Conservation (phyloP, 768 basidiomycete species). For the Kwoniella mangroviensis region DNA sequence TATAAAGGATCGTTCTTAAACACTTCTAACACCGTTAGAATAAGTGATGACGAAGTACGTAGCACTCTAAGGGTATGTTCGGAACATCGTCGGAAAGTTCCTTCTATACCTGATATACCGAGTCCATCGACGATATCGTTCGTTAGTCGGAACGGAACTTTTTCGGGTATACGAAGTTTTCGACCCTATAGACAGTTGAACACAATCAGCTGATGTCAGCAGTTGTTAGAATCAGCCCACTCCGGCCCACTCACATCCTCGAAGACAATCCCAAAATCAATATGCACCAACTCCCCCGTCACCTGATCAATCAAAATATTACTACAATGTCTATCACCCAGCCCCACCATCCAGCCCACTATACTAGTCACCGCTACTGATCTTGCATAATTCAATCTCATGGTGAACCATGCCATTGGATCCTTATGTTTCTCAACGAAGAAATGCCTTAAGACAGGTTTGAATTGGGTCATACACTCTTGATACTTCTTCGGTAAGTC, state of each 20-base stretch:
- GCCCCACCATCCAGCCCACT: constrained; percentile 86
- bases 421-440: constrained; percentile 88
- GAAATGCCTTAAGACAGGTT: constrained; percentile 90
- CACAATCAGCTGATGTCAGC: neutral
- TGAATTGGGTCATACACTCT: constrained; percentile 62
- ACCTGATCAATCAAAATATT: constrained; percentile 87
- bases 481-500: constrained; percentile 54
- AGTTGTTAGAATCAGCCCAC: neutral
- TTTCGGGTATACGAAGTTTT: constrained; percentile 75
- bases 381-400: constrained; percentile 84
- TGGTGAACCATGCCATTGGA: constrained; percentile 89
- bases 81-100: constrained; percentile 91
- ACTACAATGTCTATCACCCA: constrained; percentile 88
- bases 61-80: constrained; percentile 93
- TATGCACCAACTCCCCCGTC: constrained; percentile 89
- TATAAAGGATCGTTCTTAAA: constrained; percentile 96
- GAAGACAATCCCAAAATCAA: constrained; percentile 95
- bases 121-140: constrained; percentile 92
- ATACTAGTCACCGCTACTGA: constrained; percentile 94
- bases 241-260: constrained; percentile 70
- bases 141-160: constrained; percentile 93
- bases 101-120: constrained; percentile 84
- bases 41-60: constrained; percentile 78
- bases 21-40: constrained; percentile 93
- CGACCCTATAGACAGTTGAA: constrained; percentile 68